Conservation (phyloP, 2,329 filamentous ascomycete species). For the Teratosphaeriaceae sp. region DNA sequence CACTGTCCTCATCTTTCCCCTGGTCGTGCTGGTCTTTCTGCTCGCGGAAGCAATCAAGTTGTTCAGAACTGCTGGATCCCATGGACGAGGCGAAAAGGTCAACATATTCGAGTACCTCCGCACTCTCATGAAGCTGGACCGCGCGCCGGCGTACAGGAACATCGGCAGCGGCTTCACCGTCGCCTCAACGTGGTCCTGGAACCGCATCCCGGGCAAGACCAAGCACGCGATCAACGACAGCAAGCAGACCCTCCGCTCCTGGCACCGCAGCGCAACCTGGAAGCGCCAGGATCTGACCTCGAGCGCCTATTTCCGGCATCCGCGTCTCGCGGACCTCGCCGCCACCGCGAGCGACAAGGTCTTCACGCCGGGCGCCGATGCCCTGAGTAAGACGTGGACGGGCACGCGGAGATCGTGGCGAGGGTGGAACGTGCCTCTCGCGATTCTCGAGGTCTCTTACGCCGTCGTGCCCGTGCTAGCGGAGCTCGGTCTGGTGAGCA, state of each 20-base stretch:
- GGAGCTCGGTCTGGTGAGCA: neutral
- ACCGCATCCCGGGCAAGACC: neutral
- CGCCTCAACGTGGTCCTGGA: neutral
- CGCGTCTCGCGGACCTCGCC: neutral
- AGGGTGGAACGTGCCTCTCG: neutral
- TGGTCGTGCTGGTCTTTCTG: neutral
- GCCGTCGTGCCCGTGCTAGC: neutral
- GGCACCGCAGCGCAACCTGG: neutral
- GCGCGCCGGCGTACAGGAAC: neutral
- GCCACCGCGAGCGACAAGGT: too few species aligned
- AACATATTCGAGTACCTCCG: neutral
- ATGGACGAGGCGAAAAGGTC: neutral
- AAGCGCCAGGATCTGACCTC: neutral
- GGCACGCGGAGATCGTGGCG: neutral
- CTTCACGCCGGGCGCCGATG: too few species aligned
- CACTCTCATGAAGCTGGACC: neutral
- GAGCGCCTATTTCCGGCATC: neutral
- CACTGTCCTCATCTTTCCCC: neutral
- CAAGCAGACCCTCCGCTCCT: neutral
- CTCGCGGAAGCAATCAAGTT: neutral
- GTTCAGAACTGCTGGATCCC: neutral
- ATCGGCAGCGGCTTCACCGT: neutral
- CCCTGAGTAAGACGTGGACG: neutral
- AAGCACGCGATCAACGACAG: neutral
- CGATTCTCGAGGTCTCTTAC: neutral